A percentile compares a stretch with the other conserved stretches of the same genome.
Evolutionary conservation across 2,329 filamentous ascomycete species (phyloP).

Genomic region (Fusarium sp.): DNA sequence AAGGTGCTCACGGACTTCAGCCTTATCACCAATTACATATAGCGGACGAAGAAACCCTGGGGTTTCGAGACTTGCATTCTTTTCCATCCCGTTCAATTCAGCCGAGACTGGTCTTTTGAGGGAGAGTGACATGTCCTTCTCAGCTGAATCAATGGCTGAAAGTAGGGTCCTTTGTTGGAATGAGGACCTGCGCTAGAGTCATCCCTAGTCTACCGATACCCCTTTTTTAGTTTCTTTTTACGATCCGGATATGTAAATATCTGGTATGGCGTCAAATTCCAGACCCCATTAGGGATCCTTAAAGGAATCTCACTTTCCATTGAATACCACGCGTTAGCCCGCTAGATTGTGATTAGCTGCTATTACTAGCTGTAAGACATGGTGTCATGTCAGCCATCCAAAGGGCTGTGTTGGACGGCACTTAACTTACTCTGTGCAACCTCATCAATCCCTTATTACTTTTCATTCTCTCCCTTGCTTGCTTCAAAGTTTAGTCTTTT

Average conservation of each 20-base stretch:
- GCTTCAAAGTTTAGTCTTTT: background rate
- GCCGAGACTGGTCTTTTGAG: background rate
- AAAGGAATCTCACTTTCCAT: background rate
- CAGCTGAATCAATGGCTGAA: background rate
- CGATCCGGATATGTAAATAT: background rate
- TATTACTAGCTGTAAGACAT: background rate
- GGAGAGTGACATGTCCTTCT: too few species aligned
- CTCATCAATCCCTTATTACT: background rate
- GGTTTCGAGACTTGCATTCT: too few species aligned
- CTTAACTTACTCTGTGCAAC: background rate
- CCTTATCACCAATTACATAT: background rate
- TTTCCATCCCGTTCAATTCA: too few species aligned
- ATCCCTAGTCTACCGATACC: background rate
- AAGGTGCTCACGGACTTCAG: background rate
- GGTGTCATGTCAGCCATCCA: background rate
- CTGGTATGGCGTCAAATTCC: background rate
- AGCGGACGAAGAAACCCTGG: too few species aligned
- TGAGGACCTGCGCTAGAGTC: background rate
- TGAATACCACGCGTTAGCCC: background rate
- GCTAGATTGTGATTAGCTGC: background rate
- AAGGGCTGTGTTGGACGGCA: background rate
- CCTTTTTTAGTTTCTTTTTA: background rate
- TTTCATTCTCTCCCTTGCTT: background rate
- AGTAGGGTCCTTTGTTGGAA: background rate
- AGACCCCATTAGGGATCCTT: background rate